Conservation (phyloP, 2,329 filamentous ascomycete species). For the Cryphonectria naterciae region DNA sequence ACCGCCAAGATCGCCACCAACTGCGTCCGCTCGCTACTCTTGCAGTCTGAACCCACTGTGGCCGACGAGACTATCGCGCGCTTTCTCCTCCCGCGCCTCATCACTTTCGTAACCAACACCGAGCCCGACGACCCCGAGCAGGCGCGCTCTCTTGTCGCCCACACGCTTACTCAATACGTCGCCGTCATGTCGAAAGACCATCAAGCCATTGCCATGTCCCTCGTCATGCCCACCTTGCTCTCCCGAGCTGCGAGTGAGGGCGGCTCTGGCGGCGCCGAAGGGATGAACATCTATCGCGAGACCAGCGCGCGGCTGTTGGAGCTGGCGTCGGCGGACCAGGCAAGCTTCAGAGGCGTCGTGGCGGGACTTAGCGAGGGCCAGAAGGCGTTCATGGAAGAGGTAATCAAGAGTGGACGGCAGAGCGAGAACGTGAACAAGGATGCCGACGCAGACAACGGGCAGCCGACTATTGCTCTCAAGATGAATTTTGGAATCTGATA, state of each 20-base stretch:
- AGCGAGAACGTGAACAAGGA: constrained; percentile 46
- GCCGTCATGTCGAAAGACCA: constrained; percentile 50
- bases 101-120: constrained; percentile 73
- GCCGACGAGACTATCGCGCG: constrained; percentile 76
- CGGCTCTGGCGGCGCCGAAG: constrained; percentile 38
- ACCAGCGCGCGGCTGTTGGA: constrained; percentile 79
- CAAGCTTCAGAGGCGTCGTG: constrained; percentile 75
- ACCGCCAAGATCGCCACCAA: constrained; percentile 89
- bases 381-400: constrained; percentile 77
- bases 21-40: constrained; percentile 82
- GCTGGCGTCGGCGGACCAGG: constrained; percentile 75
- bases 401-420: constrained; percentile 69
- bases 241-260: constrained; percentile 70
- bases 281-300: constrained; percentile 66
- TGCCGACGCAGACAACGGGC: constrained; percentile 50
- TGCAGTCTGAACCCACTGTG: constrained; percentile 63
- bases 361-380: constrained; percentile 71
- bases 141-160: constrained; percentile 70
- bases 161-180: constrained; percentile 76
- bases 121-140: constrained; percentile 79
- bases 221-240: constrained; percentile 79
- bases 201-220: constrained; percentile 66
- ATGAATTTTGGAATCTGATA: constrained; percentile 78
- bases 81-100: constrained; percentile 73
- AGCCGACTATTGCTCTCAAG: constrained; percentile 89